Evolutionary conservation across 352 stramenopile species (phyloP).

Genomic region (Phytophthora tentaculata): DNA sequence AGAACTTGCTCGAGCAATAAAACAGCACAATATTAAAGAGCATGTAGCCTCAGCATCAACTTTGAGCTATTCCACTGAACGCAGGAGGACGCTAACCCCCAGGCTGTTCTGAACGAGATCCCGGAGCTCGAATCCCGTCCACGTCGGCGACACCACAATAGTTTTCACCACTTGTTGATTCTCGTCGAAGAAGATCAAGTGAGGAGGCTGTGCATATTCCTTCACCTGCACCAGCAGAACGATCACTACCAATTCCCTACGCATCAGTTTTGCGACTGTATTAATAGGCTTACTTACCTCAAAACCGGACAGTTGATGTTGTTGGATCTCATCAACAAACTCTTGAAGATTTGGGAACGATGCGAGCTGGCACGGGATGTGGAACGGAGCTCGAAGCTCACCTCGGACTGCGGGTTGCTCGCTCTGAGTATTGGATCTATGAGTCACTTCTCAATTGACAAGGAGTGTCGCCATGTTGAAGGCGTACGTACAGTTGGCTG

Average conservation of each 20-base stretch:
- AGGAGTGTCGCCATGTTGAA: slow-evolving; percentile 4
- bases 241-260: background rate
- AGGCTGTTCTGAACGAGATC: slow-evolving; percentile 34
- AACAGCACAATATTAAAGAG: no score
- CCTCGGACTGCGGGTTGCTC: slow-evolving; percentile 17
- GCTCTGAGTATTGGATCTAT: slow-evolving; percentile 24
- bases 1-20: no score
- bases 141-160: slow-evolving; percentile 41
- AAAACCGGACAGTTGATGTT: slow-evolving; percentile 15
- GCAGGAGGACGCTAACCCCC: background rate
- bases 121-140: slow-evolving; percentile 51
- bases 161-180: slow-evolving; percentile 36
- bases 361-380: slow-evolving; percentile 50
- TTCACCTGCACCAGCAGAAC: slow-evolving; percentile 32
- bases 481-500: slow-evolving; percentile 32
- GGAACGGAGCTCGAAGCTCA: slow-evolving; percentile 47
- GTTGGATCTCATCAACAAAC: slow-evolving; percentile 33
- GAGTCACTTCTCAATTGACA: background rate
- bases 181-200: slow-evolving; percentile 50
- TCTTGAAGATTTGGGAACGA: slow-evolving; percentile 38
- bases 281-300: no score
- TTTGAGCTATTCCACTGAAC: no score
- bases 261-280: no score
- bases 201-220: slow-evolving; percentile 48
- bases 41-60: no score